Conservation (phyloP, 768 basidiomycete genomes). For the Mrakia blollopis region DNA sequence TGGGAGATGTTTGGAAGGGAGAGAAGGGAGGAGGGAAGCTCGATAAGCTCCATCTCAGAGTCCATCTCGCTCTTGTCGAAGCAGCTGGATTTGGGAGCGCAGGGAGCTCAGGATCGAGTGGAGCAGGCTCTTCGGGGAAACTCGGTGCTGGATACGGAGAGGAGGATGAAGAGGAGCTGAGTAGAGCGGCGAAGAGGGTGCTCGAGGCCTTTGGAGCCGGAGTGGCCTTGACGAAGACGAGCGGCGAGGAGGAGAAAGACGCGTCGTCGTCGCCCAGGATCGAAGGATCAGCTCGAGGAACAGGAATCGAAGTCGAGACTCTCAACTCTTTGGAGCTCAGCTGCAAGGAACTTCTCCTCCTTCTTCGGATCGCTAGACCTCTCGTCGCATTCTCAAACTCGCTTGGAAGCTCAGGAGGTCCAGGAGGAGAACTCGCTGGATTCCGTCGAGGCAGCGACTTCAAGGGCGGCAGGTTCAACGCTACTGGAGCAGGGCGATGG, state of each 20-base stretch:
- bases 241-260: neutral
- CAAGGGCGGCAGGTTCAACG: neutral
- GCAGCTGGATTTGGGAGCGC: neutral
- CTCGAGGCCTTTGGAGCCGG: neutral
- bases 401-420: neutral
- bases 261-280: neutral
- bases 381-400: neutral
- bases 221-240: neutral
- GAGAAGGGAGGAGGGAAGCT: neutral
- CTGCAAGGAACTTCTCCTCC: neutral
- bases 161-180: neutral
- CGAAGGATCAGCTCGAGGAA: too few species aligned
- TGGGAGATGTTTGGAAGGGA: neutral
- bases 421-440: neutral
- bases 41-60: neutral
- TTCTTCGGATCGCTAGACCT: neutral
- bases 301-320: neutral
- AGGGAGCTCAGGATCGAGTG: neutral
- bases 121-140: neutral
- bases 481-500: neutral
- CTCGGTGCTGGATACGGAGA: neutral
- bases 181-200: neutral
- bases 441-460: conserved; percentile 18
- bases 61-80: conserved; percentile 7
- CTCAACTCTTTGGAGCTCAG: neutral